Evolutionary conservation across 2,329 filamentous ascomycete species (phyloP), one percentile per base, ranked within the genome.

Genomic region (Lojkania enalia): DNA sequence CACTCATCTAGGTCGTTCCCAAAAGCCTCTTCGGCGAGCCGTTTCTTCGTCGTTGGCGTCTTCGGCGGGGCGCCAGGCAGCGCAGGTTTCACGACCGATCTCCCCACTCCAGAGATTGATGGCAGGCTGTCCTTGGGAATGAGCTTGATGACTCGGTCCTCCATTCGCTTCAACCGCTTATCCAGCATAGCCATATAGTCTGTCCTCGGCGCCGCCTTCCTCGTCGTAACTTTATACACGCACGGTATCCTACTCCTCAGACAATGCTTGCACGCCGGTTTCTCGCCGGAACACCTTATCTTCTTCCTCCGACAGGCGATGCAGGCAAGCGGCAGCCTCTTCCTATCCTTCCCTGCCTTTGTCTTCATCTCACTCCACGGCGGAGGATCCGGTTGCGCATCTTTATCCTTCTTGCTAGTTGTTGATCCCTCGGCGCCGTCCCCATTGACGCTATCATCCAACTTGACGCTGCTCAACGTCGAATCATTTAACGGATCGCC

Each of bases 161-260:
- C 94, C 94, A 97, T 97, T 45, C 92, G 81, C 75, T 95, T 96
- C 55, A 97, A 71, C 41, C 94, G 82, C 72, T 96, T 96, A 72
- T 97, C 94, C 59, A 97, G 75, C 90, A 97, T 97, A 31, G 91
- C 90, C 94, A 97, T 97, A 71, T 97, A 97, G 71, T 97, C 94
- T 14, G 94, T 97, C 40, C 94, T 81, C 2, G 94, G 94, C 3
- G 91, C 90, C 1, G 92, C 90, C 70, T 97, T 97, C 48, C 94
- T 81, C 3, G 91, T 90, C 0, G 91, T 97, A 48, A 96, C 90
- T 65, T 97, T 97, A 78, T 97, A 99, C 3, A 97, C 91, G 67
- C 94, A 99, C 1, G 92, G 92, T 57, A 95, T 95, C 32, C 92
- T 83, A 39, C 92, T 95, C 44, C 91, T 83, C 47, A 95, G 78